Evolutionary conservation across 2,329 filamentous ascomycete genomes (phyloP).

Genomic region (Ilyonectria sp.): DNA sequence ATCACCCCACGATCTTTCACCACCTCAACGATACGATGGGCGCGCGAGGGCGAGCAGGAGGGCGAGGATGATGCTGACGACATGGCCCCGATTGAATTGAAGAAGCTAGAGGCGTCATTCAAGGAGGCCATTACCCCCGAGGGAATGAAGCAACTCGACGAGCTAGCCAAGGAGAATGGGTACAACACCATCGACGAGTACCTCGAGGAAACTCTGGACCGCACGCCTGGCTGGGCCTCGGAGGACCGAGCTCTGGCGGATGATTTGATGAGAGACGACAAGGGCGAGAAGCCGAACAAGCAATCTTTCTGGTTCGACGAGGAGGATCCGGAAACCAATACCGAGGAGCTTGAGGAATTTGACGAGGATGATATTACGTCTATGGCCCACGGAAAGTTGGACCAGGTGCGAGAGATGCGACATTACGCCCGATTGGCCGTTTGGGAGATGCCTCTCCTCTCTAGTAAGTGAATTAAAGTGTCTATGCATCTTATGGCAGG

Average conservation of each 20-base stretch:
- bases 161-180: constrained; percentile 54
- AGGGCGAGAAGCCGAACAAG: constrained; percentile 53
- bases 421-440: constrained; percentile 89
- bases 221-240: constrained; percentile 49
- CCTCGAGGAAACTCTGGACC: constrained; percentile 47
- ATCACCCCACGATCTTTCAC: constrained; percentile 49
- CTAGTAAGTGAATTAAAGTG: constrained; percentile 73
- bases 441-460: constrained; percentile 95
- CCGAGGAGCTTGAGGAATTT: constrained; percentile 73
- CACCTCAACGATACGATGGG: constrained; percentile 51
- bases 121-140: constrained; percentile 51
- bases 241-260: constrained; percentile 53
- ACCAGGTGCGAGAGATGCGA: constrained; percentile 89
- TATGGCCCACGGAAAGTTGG: constrained; percentile 87
- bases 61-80: constrained; percentile 44
- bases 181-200: constrained; percentile 53
- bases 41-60: constrained; percentile 39
- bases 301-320: constrained; percentile 65
- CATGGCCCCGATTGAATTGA: constrained; percentile 48
- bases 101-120: constrained; percentile 50
- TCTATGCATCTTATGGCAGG: not conserved
- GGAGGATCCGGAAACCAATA: constrained; percentile 63
- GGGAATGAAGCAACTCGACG: constrained; percentile 52
- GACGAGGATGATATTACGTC: constrained; percentile 88
- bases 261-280: constrained; percentile 50